phyloP scores from a whole-genome alignment of 2,329 filamentous ascomycete species.

The Cytospora mali region DNA sequence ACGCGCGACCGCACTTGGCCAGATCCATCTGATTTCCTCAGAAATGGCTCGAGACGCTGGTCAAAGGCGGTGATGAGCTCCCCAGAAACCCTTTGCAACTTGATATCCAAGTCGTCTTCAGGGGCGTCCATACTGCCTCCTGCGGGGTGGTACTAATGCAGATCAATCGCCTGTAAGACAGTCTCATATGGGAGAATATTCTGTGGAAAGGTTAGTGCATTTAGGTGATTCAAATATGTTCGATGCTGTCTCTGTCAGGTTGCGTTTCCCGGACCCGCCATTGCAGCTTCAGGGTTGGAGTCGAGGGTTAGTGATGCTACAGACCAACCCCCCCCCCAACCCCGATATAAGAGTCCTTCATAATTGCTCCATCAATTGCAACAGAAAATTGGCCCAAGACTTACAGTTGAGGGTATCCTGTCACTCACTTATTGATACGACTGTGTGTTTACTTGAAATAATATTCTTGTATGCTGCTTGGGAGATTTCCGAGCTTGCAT shows the following conservation, averaged over 20 bases:
- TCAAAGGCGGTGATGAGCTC: constrained; percentile 64
- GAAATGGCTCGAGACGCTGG: constrained; percentile 52
- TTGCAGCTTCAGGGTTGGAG: background rate
- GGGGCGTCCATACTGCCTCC: constrained; percentile 47
- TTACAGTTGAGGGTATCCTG: no score
- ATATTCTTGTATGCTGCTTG: no score
- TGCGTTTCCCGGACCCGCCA: background rate
- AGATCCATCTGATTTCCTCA: constrained; percentile 54
- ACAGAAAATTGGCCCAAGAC: no score
- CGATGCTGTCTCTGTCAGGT: background rate
- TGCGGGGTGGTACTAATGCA: background rate
- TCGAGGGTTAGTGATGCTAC: background rate
- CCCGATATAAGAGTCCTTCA: no score
- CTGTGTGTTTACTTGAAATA: no score
- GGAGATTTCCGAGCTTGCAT: no score
- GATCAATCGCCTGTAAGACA: background rate
- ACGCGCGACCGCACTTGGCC: constrained; percentile 53
- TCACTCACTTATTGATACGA: no score
- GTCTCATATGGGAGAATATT: background rate
- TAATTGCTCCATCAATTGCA: no score
- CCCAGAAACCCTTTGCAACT: constrained; percentile 62
- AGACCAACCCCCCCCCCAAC: background rate
- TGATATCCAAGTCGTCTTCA: constrained; percentile 63
- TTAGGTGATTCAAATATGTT: background rate
- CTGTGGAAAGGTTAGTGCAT: background rate